Base-by-base conservation (phyloP, 441 rosid genomes). In the Syzygium malaccense region DNA sequence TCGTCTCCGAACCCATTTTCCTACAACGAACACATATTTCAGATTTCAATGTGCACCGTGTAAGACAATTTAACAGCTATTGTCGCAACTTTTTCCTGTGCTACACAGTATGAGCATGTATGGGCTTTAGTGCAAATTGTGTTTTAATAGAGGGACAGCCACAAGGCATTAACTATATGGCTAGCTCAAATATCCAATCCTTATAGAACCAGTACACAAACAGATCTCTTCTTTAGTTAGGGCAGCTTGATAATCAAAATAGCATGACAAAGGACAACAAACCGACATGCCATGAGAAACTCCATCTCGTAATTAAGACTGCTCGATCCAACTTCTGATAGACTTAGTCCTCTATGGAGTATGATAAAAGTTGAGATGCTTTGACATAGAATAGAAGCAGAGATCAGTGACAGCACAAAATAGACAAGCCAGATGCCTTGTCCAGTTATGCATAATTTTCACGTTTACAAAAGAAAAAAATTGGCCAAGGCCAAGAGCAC, bases 1-100 rank as follows among this genome's bases (percentile, higher is more conserved):
- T 93, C 88, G 87, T 88, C 86, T 93, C 93, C 45, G 89, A 88
- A 89, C 91, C 90, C 85, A 89, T 87, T 93, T 93, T 95, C 93
- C 99, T 98, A 94, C 89, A 92, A 85, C 49, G 53, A 56, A 30
- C 71, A 10, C 86, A 88, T 85, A 68, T 32, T 53, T 79, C 75
- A 89, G 79, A 68, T 55, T 55, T 49, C 83, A 48, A 56, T n/a
- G 88, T 86, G 51, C 14, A 37, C 57, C 33, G 49, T 78, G 58
- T 55, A 55, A 12, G 37, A 32, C 26, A 85, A 45, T 45, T 33
- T 26, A 41, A 54, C 49, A 58, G 32, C 60, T 41, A 87, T 55
- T 60, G 41, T 55, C 8, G 2, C 19, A 19, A 66, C 26, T 20
- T 19, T 68, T 37, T 20, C 20, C 48, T 71, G 80, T 68, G 79